Evolutionary conservation across 805 yeast species (phyloP), one percentile per base, ranked within the genome.

Genomic region (Metschnikowia kofuensis): DNA sequence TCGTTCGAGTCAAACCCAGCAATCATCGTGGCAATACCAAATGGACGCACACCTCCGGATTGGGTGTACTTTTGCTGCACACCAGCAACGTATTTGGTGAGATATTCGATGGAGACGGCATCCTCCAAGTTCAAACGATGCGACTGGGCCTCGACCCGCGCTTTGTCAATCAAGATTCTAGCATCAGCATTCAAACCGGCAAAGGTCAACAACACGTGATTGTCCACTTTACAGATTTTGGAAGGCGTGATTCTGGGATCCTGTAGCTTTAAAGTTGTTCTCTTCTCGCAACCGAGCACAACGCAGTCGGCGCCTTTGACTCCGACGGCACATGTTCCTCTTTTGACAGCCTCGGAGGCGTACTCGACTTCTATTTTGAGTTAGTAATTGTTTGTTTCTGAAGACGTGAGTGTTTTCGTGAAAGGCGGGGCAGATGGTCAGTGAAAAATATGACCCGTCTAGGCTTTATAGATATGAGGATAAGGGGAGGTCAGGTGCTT

Each of bases 111-210:
- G 14, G 89, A 76, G 9, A 90, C 97, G 0, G 97, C 86, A 64
- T 94, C 98, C 66, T 92, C 99, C 62, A 92, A 78, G n/a, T 92
- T 89, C 61, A 94, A 79, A 66, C 87, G 81, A 70, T 91, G 96
- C 13, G 96, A 87, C 69, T 94, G 99, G 4, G 98, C 97, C 68
- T 94, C 97, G 27, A 92, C 85, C 63, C 98, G 82, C 11, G 99
- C 98, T 71, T 86, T 88, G 69, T 94, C 97, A 48, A 94, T 89
- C 57, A 94, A 79, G 48, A 94, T 84, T 66, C 99, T 81, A 14
- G 98, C 96, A 68, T 94, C 99, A n/a, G 99, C 99, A 68, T 91
- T 92, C 66, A 94, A 78, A 4, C 99, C 99, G 39, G 99, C 97
- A 75, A 94, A 94, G 43, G 96, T 95, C 61, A 94, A 77, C 56